Evolutionary conservation across 169 alveolate species (phyloP).

Genomic region (Plasmodium vivax): DNA sequence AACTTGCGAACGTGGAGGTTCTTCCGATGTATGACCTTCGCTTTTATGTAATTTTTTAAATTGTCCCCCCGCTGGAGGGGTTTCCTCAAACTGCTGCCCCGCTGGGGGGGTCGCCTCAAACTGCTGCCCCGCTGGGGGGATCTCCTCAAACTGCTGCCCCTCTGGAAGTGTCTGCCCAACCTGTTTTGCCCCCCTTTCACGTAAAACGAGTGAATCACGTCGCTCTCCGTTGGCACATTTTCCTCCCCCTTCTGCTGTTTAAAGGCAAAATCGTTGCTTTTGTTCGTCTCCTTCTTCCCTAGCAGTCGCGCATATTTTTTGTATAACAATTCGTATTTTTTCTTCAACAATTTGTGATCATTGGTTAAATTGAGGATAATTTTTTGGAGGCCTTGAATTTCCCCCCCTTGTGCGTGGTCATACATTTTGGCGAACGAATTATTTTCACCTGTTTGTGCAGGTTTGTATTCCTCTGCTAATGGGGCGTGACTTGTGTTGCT

Average conservation of each 20-base stretch:
- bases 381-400: background rate
- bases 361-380: constrained; percentile 10
- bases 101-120: background rate
- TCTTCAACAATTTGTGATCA: constrained; percentile 38
- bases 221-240: background rate
- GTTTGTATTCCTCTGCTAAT: background rate
- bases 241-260: constrained; percentile 19
- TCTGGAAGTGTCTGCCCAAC: background rate
- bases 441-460: background rate
- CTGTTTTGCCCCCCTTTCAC: background rate
- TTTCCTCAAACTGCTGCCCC: too few species aligned
- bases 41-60: constrained; percentile 42
- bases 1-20: background rate
- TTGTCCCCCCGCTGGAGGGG: background rate
- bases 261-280: constrained; percentile 53
- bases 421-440: background rate
- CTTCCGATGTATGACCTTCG: constrained; percentile 29
- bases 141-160: background rate
- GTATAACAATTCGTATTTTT: constrained; percentile 41
- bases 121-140: background rate
- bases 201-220: constrained; percentile 57
- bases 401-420: background rate
- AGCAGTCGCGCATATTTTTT: constrained; percentile 25
- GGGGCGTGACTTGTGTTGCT: background rate
- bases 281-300: constrained; percentile 1